Evolutionary conservation across 2,329 filamentous ascomycete species (phyloP).

Genomic region (Immersiporthe knoxdaviesiana): DNA sequence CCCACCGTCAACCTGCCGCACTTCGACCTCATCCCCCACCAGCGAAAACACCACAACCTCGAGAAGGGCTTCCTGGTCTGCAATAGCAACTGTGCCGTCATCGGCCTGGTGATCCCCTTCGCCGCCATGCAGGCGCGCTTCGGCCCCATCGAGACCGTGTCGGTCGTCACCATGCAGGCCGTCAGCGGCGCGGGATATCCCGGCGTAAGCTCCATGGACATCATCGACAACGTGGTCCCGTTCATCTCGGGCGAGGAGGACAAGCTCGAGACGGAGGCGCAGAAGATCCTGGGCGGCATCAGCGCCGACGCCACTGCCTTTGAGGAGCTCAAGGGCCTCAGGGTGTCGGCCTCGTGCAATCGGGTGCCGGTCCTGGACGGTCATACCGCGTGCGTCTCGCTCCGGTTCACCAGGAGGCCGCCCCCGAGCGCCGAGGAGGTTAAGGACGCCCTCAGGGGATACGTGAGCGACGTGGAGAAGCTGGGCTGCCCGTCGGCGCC

Average conservation of each 20-base stretch:
- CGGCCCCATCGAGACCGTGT: conserved; percentile 74
- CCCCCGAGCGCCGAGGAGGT: conserved; percentile 76
- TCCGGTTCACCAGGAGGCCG: conserved; percentile 77
- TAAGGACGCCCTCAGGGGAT: conserved; percentile 76
- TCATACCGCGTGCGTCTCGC: conserved; percentile 90
- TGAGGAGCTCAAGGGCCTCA: conserved; percentile 72
- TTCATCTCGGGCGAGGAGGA: conserved; percentile 94
- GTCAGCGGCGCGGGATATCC: conserved; percentile 92
- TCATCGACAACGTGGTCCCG: conserved; percentile 94
- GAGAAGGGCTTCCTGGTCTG: conserved; percentile 91
- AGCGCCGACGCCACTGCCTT: conserved; percentile 75
- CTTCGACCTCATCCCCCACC: conserved; percentile 85
- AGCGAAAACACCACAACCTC: conserved; percentile 72
- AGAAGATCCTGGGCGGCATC: conserved; percentile 85
- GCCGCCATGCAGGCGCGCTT: conserved; percentile 86
- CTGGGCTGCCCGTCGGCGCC: conserved; percentile 90
- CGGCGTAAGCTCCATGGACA: conserved; percentile 90
- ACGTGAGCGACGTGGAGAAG: conserved; percentile 78
- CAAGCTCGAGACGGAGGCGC: conserved; percentile 92
- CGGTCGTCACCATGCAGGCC: conserved; percentile 92
- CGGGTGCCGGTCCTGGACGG: conserved; percentile 94
- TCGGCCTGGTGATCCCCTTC: conserved; percentile 93
- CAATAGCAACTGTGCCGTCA: conserved; percentile 98
- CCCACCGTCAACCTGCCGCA: conserved; percentile 92
- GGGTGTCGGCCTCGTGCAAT: conserved; percentile 86